Percentiles rank a stretch among this genome's conserved stretches.
Conservation (phyloP, 2,329 filamentous ascomycete species). For the Botrytis hyacinthi region DNA sequence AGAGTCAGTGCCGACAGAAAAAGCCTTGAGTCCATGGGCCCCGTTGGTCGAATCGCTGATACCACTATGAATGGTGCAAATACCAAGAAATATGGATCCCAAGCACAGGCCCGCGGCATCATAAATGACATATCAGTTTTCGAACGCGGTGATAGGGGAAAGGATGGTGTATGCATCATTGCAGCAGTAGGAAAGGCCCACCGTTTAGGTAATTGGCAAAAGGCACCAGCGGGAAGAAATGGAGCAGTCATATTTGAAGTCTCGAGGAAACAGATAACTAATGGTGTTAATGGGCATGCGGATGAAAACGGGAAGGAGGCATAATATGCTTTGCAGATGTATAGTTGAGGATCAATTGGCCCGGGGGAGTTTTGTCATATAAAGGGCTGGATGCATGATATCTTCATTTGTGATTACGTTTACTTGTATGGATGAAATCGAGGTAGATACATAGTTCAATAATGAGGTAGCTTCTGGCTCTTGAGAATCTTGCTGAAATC, state of each 20-base stretch:
- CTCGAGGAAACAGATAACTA: constrained; percentile 44
- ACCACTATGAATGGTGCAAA: not conserved
- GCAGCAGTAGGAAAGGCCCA: constrained; percentile 87
- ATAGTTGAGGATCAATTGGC: not conserved
- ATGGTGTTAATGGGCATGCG: constrained; percentile 24
- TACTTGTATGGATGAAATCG: not conserved
- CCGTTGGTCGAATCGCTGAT: constrained; percentile 47
- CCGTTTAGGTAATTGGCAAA: constrained; percentile 76
- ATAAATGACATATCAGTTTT: constrained; percentile 87
- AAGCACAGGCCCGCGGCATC: constrained; percentile 54
- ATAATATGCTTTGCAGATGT: not conserved
- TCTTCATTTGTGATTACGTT: constrained; percentile 15
- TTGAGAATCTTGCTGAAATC: not conserved
- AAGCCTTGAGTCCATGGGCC: constrained; percentile 69
- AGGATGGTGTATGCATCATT: constrained; percentile 76
- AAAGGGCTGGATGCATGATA: constrained; percentile 22
- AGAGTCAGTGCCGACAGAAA: constrained; percentile 78
- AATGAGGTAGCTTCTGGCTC: not conserved
- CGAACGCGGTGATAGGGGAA: constrained; percentile 75
- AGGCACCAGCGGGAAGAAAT: constrained; percentile 63
- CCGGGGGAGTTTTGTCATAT: constrained; percentile 1
- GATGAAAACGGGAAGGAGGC: constrained; percentile 16
- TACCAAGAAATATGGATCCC: not conserved
- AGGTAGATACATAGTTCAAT: constrained; percentile 10
- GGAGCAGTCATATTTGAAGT: constrained; percentile 88